Evolutionary conservation across 495 filamentous ascomycete species (phyloP), one percentile per base, ranked within the genome.

Genomic region (Filosporella fistucella): DNA sequence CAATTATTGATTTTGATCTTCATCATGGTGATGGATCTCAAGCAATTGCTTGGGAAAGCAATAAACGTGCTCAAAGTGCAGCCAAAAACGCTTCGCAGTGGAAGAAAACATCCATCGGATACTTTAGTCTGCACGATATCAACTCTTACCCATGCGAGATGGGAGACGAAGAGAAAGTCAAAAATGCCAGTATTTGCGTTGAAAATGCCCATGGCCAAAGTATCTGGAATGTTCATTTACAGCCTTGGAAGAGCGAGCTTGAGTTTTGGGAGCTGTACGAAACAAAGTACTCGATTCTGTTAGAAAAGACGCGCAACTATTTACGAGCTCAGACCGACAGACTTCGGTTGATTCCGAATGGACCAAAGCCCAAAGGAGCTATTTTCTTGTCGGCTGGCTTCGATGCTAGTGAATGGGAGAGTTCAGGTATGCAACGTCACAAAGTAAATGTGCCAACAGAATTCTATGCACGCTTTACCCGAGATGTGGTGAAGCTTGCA

Each of bases 1-100:
- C 89, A 4, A 98, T 98, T 52, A 80, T 98, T 54, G 93, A 98
- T 63, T 96, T 97, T 59, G 93, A 98, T 63, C 69, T 98, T 5
- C 93, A 98, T 52, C 93, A 98, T 64, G 93, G 93, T 8, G 93
- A 98, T 59, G 93, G 93, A 18, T 95, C 89, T 5, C 93, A 98
- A 64, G 76, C 87, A 0, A 95, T 98, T 51, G 76, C 91, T 1
- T 96, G 89, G 88, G 75, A 80, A 8, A 87, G 89, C 45, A 97
- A 96, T 57, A 71, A 74, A 29, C 74, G 82, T 54, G 69, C 76
- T 38, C 51, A 62, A 16, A 67, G 64, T 26, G 57, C 24, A 30
- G 24, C 11, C 21, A 82, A 82, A 56, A 88, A 86, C 57, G 78
- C 78, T 5, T 67, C 84, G 0, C 64, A 70, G 25, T 81, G 82